Conservation (phyloP, 2,329 filamentous ascomycete species). For the Monosporascus sp. region DNA sequence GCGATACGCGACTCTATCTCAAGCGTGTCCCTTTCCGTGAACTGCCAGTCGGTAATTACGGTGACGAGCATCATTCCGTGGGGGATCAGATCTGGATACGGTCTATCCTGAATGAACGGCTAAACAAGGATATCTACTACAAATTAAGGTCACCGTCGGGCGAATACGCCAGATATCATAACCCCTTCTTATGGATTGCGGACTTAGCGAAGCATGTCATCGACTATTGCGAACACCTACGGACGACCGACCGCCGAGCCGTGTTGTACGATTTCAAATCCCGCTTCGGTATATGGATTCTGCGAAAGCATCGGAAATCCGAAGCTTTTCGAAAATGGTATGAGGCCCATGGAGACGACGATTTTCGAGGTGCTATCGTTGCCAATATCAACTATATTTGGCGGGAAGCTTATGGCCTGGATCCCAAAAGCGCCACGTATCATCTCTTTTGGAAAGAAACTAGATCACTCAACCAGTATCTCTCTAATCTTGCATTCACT, state of each 20-base stretch:
- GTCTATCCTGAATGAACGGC: conserved; percentile 38
- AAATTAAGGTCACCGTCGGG: conserved; percentile 47
- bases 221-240: conserved; percentile 50
- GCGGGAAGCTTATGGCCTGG: conserved; percentile 54
- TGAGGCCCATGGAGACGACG: conserved; percentile 36
- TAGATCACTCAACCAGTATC: conserved; percentile 30
- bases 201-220: conserved; percentile 67
- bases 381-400: conserved; percentile 59
- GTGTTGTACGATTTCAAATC: conserved; percentile 50
- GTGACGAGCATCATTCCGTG: conserved; percentile 38
- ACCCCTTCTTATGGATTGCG: conserved; percentile 64
- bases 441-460: conserved; percentile 53
- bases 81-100: conserved; percentile 58
- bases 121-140: conserved; percentile 54
- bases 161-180: conserved; percentile 58
- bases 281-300: conserved; percentile 55
- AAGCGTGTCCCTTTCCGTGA: conserved; percentile 48
- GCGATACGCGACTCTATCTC: conserved; percentile 42
- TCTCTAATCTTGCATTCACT: conserved; percentile 13
- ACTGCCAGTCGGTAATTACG: conserved; percentile 64
- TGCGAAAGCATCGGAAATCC: conserved; percentile 34
- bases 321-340: conserved; percentile 50
- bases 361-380: conserved; percentile 59
- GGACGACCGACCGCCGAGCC: conserved; percentile 30
- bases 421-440: conserved; percentile 16